Percentiles rank a stretch among this genome's conserved stretches.
Conservation (phyloP, 2,329 filamentous ascomycete genomes). For the Myotisia sp. region DNA sequence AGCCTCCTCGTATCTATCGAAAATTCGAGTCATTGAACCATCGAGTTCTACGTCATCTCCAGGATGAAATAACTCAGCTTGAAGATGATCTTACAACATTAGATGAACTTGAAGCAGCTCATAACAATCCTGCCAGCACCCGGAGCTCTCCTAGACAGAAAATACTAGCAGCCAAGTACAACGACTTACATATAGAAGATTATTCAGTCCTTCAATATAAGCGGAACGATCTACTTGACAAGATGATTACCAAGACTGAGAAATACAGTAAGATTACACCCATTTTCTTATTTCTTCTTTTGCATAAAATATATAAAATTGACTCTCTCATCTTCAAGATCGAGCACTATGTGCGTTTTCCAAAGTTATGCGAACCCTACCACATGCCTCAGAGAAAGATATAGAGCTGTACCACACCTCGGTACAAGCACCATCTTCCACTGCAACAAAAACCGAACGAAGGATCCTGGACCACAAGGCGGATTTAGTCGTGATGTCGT, state of each 20-base stretch:
- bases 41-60: conserved; percentile 64
- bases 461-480: conserved; percentile 38
- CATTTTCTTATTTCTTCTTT: neutral
- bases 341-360: conserved; percentile 34
- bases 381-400: conserved; percentile 33
- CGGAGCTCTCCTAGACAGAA: conserved; percentile 21
- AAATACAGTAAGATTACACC: conserved; percentile 42
- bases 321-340: conserved; percentile 20
- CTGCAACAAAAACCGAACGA: conserved; percentile 35
- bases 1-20: conserved; percentile 54
- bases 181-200: conserved; percentile 34
- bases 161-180: conserved; percentile 27
- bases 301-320: conserved; percentile 3
- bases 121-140: conserved; percentile 17
- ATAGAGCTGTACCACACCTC: conserved; percentile 39
- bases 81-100: conserved; percentile 62
- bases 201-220: conserved; percentile 41
- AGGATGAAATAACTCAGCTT: conserved; percentile 69
- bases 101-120: conserved; percentile 43
- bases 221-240: conserved; percentile 40
- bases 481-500: conserved; percentile 29
- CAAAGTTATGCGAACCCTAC: conserved; percentile 33
- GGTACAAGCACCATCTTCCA: conserved; percentile 38
- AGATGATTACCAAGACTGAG: conserved; percentile 43
- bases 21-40: conserved; percentile 73